phyloP scores from a whole-genome alignment of 495 filamentous ascomycete species.

The Opeltia flavorubescens region DNA sequence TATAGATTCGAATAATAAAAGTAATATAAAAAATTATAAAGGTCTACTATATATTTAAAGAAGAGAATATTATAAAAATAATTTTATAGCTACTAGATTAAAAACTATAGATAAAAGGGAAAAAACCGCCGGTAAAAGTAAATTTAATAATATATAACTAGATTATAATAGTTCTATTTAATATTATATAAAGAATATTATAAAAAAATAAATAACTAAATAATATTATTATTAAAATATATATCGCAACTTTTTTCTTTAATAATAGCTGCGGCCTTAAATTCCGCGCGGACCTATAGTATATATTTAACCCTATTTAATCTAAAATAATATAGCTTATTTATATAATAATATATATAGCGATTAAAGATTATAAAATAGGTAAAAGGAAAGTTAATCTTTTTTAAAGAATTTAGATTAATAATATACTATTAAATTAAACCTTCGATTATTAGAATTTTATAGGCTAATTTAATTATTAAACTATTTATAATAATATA shows the following conservation, averaged over 20 bases:
- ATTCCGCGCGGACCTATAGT: neutral
- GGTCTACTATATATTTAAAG: neutral
- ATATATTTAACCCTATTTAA: neutral
- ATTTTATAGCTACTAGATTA: neutral
- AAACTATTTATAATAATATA: neutral
- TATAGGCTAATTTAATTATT: neutral
- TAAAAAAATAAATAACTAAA: neutral
- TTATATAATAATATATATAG: neutral
- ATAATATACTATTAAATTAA: neutral
- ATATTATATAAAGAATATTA: neutral
- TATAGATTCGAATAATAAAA: neutral
- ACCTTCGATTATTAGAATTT: neutral
- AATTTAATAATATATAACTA: neutral
- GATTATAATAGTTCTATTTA: neutral
- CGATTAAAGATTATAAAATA: neutral
- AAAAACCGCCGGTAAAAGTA: neutral
- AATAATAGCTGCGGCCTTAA: neutral
- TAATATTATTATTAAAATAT: neutral
- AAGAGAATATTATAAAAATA: neutral
- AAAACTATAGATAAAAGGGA: neutral
- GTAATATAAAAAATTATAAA: neutral
- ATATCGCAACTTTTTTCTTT: neutral
- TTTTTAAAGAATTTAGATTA: neutral
- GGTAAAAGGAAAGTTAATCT: neutral
- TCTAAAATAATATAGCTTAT: neutral